A percentile compares a stretch with the other conserved stretches of the same genome.
Evolutionary conservation across 768 basidiomycete species (phyloP).

Genomic region (Kwoniella botswanensis): DNA sequence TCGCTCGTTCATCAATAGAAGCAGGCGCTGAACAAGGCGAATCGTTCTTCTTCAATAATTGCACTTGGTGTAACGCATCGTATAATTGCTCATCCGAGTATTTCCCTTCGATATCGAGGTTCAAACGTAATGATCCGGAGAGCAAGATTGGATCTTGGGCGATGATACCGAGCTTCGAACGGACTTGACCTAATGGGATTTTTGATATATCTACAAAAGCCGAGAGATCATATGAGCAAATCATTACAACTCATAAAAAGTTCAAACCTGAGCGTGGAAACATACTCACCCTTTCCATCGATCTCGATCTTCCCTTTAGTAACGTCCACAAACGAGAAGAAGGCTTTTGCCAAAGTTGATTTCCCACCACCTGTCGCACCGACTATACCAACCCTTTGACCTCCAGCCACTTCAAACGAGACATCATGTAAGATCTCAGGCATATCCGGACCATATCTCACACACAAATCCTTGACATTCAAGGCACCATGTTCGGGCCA

Average conservation of each 20-base stretch:
- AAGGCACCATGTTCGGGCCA: conserved; percentile 35
- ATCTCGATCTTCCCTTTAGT: conserved; percentile 47
- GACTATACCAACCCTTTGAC: conserved; percentile 51
- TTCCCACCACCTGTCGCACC: conserved; percentile 54
- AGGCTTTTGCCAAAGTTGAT: conserved; percentile 51
- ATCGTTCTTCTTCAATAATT: conserved; percentile 29
- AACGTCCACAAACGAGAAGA: conserved; percentile 55
- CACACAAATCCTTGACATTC: conserved; percentile 29
- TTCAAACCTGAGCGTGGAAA: neutral
- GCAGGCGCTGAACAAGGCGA: neutral
- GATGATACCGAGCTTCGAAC: conserved; percentile 51
- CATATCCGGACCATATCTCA: conserved; percentile 38
- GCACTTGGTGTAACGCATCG: conserved; percentile 50
- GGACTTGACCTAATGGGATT: conserved; percentile 43
- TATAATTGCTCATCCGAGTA: conserved; percentile 48
- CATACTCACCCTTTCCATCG: conserved; percentile 43
- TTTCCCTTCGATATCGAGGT: conserved; percentile 51
- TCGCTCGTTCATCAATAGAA: neutral
- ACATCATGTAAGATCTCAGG: conserved; percentile 52
- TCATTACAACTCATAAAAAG: neutral
- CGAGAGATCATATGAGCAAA: neutral
- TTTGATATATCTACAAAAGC: conserved; percentile 38
- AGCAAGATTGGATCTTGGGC: conserved; percentile 54
- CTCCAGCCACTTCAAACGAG: conserved; percentile 38
- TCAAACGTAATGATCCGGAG: conserved; percentile 47